A percentile compares a stretch with the other conserved stretches of the same genome.
Conservation (phyloP, 140 eudicot genomes). For the Cichorium intybus region DNA sequence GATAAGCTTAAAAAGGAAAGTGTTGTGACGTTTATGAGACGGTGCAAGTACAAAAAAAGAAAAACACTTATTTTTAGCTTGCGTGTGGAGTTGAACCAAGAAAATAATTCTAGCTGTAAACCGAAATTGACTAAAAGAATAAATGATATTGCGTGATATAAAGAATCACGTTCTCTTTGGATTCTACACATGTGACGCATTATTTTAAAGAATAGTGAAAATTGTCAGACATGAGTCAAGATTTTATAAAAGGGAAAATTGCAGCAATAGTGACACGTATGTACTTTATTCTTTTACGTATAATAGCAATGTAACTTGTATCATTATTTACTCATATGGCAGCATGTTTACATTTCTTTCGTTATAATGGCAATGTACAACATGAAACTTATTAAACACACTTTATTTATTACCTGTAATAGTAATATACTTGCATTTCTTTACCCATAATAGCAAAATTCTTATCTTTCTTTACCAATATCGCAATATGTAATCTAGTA, state of each 20-base stretch:
- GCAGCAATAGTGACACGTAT: too few relatives aligned
- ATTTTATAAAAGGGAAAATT: background rate
- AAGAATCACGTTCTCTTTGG: background rate
- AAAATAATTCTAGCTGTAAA: constrained; percentile 1
- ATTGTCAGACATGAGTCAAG: background rate
- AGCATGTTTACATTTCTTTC: too few relatives aligned
- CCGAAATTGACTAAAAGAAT: constrained; percentile 2
- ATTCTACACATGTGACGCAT: background rate
- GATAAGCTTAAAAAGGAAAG: background rate
- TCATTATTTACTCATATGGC: background rate
- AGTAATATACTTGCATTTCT: too few relatives aligned
- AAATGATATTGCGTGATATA: constrained; percentile 5
- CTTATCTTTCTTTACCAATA: background rate
- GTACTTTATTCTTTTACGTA: background rate
- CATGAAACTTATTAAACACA: too few relatives aligned
- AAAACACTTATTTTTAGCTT: constrained; percentile 16
- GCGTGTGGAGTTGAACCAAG: constrained; percentile 10
- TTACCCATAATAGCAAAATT: too few relatives aligned
- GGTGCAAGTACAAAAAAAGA: constrained; percentile 3
- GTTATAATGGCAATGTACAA: too few relatives aligned
- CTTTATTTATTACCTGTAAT: too few relatives aligned
- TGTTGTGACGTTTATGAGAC: constrained; percentile 3
- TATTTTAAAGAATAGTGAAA: background rate
- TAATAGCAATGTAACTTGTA: background rate
- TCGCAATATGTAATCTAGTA: background rate